Evolutionary conservation across 148 eudicot genomes (phyloP).

Genomic region (Amaranthus palmeri): DNA sequence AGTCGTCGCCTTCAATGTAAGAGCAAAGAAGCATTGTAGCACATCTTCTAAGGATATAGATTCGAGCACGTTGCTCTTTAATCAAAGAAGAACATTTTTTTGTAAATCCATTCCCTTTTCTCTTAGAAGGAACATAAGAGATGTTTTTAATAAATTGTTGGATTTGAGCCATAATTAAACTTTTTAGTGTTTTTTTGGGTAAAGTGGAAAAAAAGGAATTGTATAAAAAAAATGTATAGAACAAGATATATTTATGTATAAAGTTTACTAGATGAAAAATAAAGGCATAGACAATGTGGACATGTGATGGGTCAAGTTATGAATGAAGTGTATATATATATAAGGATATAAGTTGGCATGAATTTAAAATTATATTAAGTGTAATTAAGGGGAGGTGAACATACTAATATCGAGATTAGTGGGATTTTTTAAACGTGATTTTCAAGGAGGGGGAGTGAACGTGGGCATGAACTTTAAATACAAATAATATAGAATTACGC

Average conservation of each 20-base stretch:
- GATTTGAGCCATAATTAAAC: constrained; percentile 40
- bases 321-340: constrained; percentile 16
- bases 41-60: constrained; percentile 78
- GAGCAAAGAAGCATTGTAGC: constrained; percentile 89
- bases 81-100: constrained; percentile 68
- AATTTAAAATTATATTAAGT: not conserved
- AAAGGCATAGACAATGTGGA: constrained; percentile 2
- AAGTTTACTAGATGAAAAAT: not conserved
- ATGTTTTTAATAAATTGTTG: constrained; percentile 28
- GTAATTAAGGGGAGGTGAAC: constrained; percentile 27
- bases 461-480: constrained; percentile 33
- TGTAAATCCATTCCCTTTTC: constrained; percentile 50
- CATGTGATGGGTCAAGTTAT: constrained; percentile 1
- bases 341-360: constrained; percentile 12
- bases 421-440: constrained; percentile 33
- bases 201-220: too few species aligned
- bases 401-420: constrained; percentile 35
- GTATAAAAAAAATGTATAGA: too few species aligned
- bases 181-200: not conserved
- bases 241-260: too few species aligned
- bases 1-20: constrained; percentile 83
- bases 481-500: too few species aligned
- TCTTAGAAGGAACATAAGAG: constrained; percentile 30
- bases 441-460: constrained; percentile 35
- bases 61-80: constrained; percentile 71